phyloP scores from a whole-genome alignment of 164 flowering plant genomes.

The Kingdonia uniflora region DNA sequence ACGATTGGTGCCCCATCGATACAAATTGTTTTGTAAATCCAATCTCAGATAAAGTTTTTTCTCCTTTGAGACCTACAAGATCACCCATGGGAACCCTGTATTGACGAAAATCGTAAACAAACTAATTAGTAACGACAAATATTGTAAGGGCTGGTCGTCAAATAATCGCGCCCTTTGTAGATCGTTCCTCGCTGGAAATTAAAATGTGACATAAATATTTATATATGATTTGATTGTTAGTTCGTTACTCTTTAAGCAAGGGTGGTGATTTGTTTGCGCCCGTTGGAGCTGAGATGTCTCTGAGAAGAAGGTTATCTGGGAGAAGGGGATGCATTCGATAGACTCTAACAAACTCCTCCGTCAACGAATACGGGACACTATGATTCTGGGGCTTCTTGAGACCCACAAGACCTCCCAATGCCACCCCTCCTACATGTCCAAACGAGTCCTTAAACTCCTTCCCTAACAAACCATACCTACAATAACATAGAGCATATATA shows the following conservation, averaged over 20 bases:
- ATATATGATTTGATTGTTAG: too few species aligned
- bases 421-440: slow-evolving; percentile 21
- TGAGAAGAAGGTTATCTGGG: slow-evolving; percentile 35
- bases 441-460: slow-evolving; percentile 34
- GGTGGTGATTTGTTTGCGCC: slow-evolving; percentile 28
- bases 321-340: slow-evolving; percentile 69
- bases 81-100: slow-evolving; percentile 16
- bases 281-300: slow-evolving; percentile 18
- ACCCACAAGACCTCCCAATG: slow-evolving; percentile 30
- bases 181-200: too few species aligned
- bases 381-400: slow-evolving; percentile 22
- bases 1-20: slow-evolving; percentile 47
- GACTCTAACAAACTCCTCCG: slow-evolving; percentile 55
- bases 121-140: background rate
- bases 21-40: slow-evolving; percentile 31
- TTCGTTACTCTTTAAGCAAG: slow-evolving; percentile 15
- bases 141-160: too few species aligned
- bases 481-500: too few species aligned
- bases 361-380: slow-evolving; percentile 59
- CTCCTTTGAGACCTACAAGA: slow-evolving; percentile 31
- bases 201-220: too few species aligned
- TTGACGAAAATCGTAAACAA: slow-evolving; percentile 11
- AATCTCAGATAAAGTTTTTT: slow-evolving; percentile 24
- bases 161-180: too few species aligned
- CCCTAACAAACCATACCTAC: slow-evolving; percentile 41